These are phyloP conservation scores for Hyparrhenia diplandra DNA, from an alignment of 176 grass and related monocot species.

Conservation along the genomic window DNA sequence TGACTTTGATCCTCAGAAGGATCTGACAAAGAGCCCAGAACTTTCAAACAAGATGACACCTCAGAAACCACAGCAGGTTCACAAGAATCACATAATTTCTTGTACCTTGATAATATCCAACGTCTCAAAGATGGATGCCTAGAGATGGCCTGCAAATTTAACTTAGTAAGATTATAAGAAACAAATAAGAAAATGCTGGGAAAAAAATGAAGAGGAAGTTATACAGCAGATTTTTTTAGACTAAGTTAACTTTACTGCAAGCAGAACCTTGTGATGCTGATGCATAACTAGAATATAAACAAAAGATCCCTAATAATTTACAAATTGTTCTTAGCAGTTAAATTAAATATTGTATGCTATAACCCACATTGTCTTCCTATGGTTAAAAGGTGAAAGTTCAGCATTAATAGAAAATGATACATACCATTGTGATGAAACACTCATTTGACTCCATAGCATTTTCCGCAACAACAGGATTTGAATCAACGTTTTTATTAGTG, in stretches of 20 bases:
- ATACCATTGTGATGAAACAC: constrained; percentile 86
- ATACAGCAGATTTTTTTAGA: neutral
- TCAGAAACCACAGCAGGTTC: constrained; percentile 46
- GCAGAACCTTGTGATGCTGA: neutral
- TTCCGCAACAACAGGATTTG: constrained; percentile 24
- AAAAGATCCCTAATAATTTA: neutral
- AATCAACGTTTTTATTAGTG: constrained; percentile 30
- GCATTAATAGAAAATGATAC: neutral
- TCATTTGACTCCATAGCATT: constrained; percentile 44
- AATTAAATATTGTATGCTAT: neutral
- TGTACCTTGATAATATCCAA: constrained; percentile 76
- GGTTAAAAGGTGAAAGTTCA: constrained; percentile 24
- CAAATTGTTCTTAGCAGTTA: neutral
- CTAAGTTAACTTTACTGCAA: neutral
- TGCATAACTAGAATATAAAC: constrained; percentile 15
- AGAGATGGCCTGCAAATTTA: constrained; percentile 60
- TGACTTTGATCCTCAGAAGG: constrained; percentile 36
- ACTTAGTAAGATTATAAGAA: neutral
- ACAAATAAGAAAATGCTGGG: constrained; percentile 1
- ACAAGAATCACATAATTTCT: constrained; percentile 57
- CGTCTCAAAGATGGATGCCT: constrained; percentile 60
- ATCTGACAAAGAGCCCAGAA: constrained; percentile 76
- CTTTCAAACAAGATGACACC: constrained; percentile 66
- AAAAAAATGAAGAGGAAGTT: neutral
- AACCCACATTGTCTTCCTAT: neutral